Evolutionary conservation across 345 rosid genomes (phyloP), one percentile per base, ranked within the genome.

Genomic region (Eucalyptus fibrosa): DNA sequence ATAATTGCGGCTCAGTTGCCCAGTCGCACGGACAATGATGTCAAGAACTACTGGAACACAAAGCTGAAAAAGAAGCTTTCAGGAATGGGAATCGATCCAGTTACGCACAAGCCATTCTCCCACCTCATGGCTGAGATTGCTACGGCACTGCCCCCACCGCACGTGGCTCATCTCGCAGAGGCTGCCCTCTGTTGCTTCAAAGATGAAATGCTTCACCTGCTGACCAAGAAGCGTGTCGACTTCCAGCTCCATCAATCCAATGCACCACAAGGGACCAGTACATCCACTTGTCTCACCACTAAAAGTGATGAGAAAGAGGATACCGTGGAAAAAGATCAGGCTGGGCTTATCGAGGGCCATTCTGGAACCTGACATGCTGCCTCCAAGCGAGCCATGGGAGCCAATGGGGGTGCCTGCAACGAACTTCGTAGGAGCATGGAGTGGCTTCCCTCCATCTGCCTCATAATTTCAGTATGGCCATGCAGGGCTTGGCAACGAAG

Each of bases 61-160:
- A 97, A 97, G 94, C 94, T 97, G 89, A 98, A 96, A 93, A 97
- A 95, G 96, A 98, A 95, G 94, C 96, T 97, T 89, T 96, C 98
- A 3, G 99, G 98, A 12, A 96, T 95, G 98, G 99, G 97, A 11
- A 97, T 97, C 30, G 99, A 97, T 89, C 97, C 99, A 0, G 98
- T 97, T 47, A 98, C 99, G 55, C 99, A 98, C 96, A 98, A 97
- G 91, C 97, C 99, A n/a, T 98, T 98, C 92, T 98, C 99, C 8
- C 99, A 97, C 87, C 98, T 98, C 62, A 96, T 98, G 98, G 99
- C 97, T 12, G 99, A 96, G 94, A 98, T 97, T 9, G 97, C 99
- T 88, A 96, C 99, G 91, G 96, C 99, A 5, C 92, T 97, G 55
- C 97, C 97, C 10, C 98, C 99, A 9, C 99, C 99, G 2, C 99